Base-by-base conservation (phyloP, 2,329 filamentous ascomycete species). In the Berkeleyomyces rouxiae region DNA sequence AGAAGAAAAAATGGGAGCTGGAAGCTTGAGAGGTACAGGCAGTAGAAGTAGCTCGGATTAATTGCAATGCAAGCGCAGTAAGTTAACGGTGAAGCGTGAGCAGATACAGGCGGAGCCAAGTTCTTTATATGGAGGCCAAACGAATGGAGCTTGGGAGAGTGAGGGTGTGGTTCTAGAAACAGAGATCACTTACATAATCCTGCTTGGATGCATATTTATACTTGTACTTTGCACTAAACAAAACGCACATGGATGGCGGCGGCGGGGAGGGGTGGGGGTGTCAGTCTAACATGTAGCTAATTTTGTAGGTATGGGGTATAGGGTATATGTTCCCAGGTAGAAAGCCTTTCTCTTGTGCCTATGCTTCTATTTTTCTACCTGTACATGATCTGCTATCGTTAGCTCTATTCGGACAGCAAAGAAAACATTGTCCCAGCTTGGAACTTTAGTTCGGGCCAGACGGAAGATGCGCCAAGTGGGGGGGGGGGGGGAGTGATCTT, bases 51-150 rank as follows among this genome's bases (percentile, higher is more conserved):
- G 23, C 23, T 23, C 23, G 23, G 23, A n/a, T 37, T n/a, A n/a
- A n/a, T 36, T 7, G 51, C 31, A 37, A 11, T n/a, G n/a, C 7
- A 59, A 59, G 33, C 59, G 46, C 44, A 37, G 36, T 61, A 33
- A 36, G 61, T 16, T 23, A 33, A 57, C 39, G 36, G 49, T 31
- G 58, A 43, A 10, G 55, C 49, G n/a, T 40, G 51, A 42, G 36
- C 16, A 63, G 13, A 58, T 36, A 23, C n/a, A 39, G 57, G 59
- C 23, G 61, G 55, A 59, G 43, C 43, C 37, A 59, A 55, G 55
- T 63, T 59, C 55, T 63, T 59, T 63, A 63, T 63, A 63, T 63
- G 61, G 57, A 58, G 43, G 44, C 16, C 36, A 11, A 51, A 23
- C 23, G 36, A 43, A 39, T 36, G 3, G 43, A n/a, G 16, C 43